Conservation (phyloP, 805 yeast genomes). For the Clavispora fructus region DNA sequence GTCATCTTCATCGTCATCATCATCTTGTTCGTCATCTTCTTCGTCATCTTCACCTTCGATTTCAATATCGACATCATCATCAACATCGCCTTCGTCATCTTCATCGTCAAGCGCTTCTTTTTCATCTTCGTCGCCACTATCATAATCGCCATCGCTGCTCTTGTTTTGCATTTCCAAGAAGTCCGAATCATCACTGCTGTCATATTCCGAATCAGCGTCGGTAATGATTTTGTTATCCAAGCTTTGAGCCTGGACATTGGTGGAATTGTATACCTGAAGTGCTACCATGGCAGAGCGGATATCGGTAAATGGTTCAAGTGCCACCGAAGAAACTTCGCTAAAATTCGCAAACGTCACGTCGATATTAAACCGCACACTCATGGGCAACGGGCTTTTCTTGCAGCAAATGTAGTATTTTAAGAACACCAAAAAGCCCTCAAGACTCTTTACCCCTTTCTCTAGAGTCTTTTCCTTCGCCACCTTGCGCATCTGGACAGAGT, state of each 20-base stretch:
- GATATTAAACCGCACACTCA: slow-evolving; percentile 54
- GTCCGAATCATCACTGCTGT: neutral
- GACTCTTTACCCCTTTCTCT: slow-evolving; percentile 8
- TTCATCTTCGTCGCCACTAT: slow-evolving; percentile 5
- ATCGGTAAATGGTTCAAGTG: slow-evolving; percentile 29
- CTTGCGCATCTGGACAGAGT: slow-evolving; percentile 10
- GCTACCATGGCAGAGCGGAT: slow-evolving; percentile 14
- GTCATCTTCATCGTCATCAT: too few species aligned
- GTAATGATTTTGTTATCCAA: neutral
- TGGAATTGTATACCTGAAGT: slow-evolving; percentile 6
- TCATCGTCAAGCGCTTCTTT: slow-evolving; percentile 9
- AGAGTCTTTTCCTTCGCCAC: slow-evolving; percentile 5
- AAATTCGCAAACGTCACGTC: slow-evolving; percentile 34
- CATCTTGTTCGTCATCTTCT: too few species aligned
- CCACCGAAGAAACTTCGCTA: slow-evolving; percentile 17
- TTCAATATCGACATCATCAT: too few species aligned
- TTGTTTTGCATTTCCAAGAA: neutral
- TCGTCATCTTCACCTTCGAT: slow-evolving; percentile 8
- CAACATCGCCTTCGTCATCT: slow-evolving; percentile 7
- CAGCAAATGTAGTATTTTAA: slow-evolving; percentile 69
- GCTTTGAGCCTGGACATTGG: neutral
- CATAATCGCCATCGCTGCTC: slow-evolving; percentile 12
- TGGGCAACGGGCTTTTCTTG: slow-evolving; percentile 58
- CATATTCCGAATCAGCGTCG: slow-evolving; percentile 8
- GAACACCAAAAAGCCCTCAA: slow-evolving; percentile 42